These are phyloP conservation scores for Gracilaria gracilis DNA, from an alignment of 23 red algal species.

Conservation along the genomic window DNA sequence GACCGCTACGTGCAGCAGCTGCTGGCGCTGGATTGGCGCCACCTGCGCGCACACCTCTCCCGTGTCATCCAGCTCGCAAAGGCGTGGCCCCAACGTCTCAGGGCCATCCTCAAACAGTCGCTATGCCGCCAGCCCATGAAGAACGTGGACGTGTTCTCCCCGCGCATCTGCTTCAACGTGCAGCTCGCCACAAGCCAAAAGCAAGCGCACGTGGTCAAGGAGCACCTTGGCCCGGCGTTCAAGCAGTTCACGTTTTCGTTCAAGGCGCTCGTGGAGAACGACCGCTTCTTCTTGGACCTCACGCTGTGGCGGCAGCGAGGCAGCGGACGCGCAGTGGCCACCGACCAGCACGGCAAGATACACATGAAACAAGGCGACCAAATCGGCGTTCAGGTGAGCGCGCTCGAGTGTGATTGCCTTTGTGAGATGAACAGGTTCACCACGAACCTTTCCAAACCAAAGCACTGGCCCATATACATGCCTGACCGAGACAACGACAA, in stretches of 20 bases:
- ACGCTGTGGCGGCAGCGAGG: background rate
- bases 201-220: background rate
- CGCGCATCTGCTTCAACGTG: background rate
- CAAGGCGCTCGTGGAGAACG: background rate
- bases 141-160: background rate
- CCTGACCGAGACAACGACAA: too few relatives aligned
- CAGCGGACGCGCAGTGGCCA: too few relatives aligned
- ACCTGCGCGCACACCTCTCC: background rate
- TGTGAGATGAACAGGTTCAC: background rate
- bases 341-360: background rate
- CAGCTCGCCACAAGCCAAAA: background rate
- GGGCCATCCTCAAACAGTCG: background rate
- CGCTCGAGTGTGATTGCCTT: background rate
- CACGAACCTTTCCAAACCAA: background rate
- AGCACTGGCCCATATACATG: background rate
- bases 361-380: background rate
- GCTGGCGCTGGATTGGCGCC: background rate
- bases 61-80: background rate
- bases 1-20: background rate
- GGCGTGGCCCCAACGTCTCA: background rate
- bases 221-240: background rate
- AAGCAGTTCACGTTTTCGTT: background rate
- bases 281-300: background rate
- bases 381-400: background rate
- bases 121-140: background rate